Base-by-base conservation (phyloP, 192 early-diverging fungal species). In the Rhizoclosmatium sp. region DNA sequence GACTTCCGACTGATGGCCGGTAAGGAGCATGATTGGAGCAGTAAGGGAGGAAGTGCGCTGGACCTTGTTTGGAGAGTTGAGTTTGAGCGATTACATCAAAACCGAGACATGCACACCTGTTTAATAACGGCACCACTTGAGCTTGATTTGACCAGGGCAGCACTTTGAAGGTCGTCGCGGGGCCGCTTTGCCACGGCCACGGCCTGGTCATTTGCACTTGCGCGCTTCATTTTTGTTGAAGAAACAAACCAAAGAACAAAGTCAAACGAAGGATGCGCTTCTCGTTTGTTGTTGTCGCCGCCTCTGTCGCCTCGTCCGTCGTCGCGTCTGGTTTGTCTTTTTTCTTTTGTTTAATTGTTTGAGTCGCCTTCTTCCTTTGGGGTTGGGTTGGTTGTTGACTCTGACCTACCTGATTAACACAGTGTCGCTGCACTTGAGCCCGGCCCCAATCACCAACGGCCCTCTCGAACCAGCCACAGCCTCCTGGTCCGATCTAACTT, bases 11-110 rank as follows among this genome's bases (percentile, higher is more conserved):
- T 91, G 79, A 81, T 97, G 95, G 0, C 96, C 96, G 4, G 87
- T 88, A 42, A 98, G 79, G 21, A 93, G 92, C 92, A 98, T 95
- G 60, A 96, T 95, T 19, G 96, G 96, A 9, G 92, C 91, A 74
- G 88, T 87, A 56, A 98, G 86, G 14, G 87, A 88, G 4, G 95
- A 96, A 4, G 93, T 92, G 48, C 96, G 86, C 74, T 89, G 80
- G 56, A 86, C 81, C 78, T 85, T 31, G 68, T 9, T 10, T 0
- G 39, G 47, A 69, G 68, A 69, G 2, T 10, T n/a, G 46, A 69
- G 44, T 2, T 39, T 3, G 68, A 31, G 31, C 7, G 2, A 48
- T 31, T 10, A 59, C 48, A 41, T 59, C 16, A 41, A 12, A n/a
- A n/a, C 9, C 7, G 58, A 19, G 56, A 47, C 51, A 10, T n/a